Evolutionary conservation across 768 basidiomycete species (phyloP).

Genomic region (Auricularia cornea): DNA sequence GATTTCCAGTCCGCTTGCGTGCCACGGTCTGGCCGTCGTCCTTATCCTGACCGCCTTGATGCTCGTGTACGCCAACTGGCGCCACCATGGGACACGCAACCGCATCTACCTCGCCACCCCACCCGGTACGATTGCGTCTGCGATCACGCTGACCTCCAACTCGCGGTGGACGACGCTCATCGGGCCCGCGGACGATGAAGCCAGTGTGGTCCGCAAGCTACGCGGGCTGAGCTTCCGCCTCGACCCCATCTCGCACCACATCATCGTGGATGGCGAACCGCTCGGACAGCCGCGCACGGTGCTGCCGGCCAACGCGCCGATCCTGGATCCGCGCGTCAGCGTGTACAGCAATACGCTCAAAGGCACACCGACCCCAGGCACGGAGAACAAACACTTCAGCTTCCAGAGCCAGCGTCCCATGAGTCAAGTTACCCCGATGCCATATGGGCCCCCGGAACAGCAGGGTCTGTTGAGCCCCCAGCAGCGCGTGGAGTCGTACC

Average conservation of each 20-base stretch:
- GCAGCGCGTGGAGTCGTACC: background rate
- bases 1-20: conserved; percentile 40
- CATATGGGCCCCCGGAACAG: background rate
- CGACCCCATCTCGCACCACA: conserved; percentile 24
- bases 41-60: conserved; percentile 41
- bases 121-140: conserved; percentile 53
- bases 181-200: conserved; percentile 47
- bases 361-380: background rate
- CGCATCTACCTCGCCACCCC: conserved; percentile 42
- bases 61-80: conserved; percentile 40
- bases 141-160: conserved; percentile 46
- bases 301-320: background rate
- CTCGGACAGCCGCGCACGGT: background rate
- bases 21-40: conserved; percentile 39
- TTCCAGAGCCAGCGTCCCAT: background rate
- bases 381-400: background rate
- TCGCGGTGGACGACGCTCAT: conserved; percentile 57
- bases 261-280: background rate
- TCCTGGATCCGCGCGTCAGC: background rate
- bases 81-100: conserved; percentile 39
- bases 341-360: background rate
- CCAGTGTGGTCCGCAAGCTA: conserved; percentile 39
- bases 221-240: conserved; percentile 44
- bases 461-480: background rate
- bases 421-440: background rate